Evolutionary conservation across 2,329 filamentous ascomycete species (phyloP).

Genomic region (Nigrospora sphaerica): DNA sequence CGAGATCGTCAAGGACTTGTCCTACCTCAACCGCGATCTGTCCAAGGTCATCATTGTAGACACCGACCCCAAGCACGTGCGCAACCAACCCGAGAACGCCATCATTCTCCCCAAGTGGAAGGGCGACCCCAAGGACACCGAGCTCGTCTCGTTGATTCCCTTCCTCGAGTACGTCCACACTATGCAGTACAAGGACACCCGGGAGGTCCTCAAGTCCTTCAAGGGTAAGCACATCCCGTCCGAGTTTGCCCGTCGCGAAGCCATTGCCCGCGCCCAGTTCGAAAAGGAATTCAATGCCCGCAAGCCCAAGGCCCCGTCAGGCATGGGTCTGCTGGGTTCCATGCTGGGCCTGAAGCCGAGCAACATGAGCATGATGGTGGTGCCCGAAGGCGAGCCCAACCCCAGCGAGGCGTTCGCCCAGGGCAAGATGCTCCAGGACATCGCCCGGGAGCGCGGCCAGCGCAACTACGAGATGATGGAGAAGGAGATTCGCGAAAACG

Average conservation of each 20-base stretch:
- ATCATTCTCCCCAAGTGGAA: slow-evolving; percentile 88
- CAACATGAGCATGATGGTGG: slow-evolving; percentile 54
- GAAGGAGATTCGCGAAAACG: slow-evolving; percentile 85
- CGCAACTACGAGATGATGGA: slow-evolving; percentile 85
- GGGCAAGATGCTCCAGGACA: slow-evolving; percentile 95
- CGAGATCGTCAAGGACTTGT: slow-evolving; percentile 97
- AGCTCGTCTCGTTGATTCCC: slow-evolving; percentile 82
- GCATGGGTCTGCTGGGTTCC: slow-evolving; percentile 61
- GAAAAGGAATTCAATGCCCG: slow-evolving; percentile 68
- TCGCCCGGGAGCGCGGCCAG: slow-evolving; percentile 85
- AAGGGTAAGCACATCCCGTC: slow-evolving; percentile 82
- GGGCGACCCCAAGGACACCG: slow-evolving; percentile 74
- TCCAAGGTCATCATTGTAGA: slow-evolving; percentile 95
- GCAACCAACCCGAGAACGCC: slow-evolving; percentile 91
- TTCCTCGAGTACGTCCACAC: slow-evolving; percentile 97
- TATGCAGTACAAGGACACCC: slow-evolving; percentile 84
- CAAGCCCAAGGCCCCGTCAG: slow-evolving; percentile 53
- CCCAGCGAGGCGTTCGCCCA: slow-evolving; percentile 73
- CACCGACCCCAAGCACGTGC: slow-evolving; percentile 73
- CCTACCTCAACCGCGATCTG: slow-evolving; percentile 91
- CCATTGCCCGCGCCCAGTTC: slow-evolving; percentile 77
- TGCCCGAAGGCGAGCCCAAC: slow-evolving; percentile 59
- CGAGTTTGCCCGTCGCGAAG: slow-evolving; percentile 86
- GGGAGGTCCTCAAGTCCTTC: slow-evolving; percentile 79
- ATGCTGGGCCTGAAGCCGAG: slow-evolving; percentile 72